Percentiles rank a stretch among this genome's conserved stretches.
Evolutionary conservation across 164 flowering plant species (phyloP).

Genomic region (Macadamia integrifolia): DNA sequence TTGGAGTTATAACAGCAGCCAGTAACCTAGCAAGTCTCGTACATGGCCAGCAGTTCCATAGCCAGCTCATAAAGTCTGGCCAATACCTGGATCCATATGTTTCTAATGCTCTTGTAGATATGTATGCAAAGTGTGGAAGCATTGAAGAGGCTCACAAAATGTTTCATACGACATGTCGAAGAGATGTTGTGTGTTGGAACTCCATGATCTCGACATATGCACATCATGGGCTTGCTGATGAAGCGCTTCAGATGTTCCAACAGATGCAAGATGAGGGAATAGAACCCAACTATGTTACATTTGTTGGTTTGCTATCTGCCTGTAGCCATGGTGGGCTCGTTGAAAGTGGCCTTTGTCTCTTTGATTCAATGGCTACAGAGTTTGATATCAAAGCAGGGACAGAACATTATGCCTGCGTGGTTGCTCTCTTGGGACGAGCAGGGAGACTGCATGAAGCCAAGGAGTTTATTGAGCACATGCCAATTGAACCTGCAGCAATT

Average conservation of each 20-base stretch:
- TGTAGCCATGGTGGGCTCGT: constrained; percentile 66
- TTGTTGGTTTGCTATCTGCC: constrained; percentile 64
- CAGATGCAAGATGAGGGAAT: constrained; percentile 38
- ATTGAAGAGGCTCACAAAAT: constrained; percentile 43
- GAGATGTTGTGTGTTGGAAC: constrained; percentile 67
- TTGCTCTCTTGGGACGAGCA: constrained; percentile 61
- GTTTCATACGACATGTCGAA: constrained; percentile 26
- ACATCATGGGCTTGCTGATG: constrained; percentile 54
- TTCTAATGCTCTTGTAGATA: constrained; percentile 56
- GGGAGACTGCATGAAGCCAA: constrained; percentile 52
- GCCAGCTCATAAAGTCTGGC: constrained; percentile 42
- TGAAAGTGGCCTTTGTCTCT: constrained; percentile 43
- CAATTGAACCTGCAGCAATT: constrained; percentile 46
- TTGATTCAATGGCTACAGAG: constrained; percentile 36
- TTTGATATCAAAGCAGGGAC: constrained; percentile 53
- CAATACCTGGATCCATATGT: constrained; percentile 43
- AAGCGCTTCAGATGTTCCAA: constrained; percentile 48
- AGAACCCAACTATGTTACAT: constrained; percentile 60
- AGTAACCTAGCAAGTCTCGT: constrained; percentile 52
- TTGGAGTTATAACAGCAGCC: constrained; percentile 54
- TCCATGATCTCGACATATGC: constrained; percentile 65
- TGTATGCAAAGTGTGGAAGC: constrained; percentile 81
- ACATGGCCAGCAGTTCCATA: constrained; percentile 55
- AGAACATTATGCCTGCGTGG: constrained; percentile 65
- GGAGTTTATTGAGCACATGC: constrained; percentile 57